These are phyloP conservation scores for Cyamopsis tetragonoloba DNA, from an alignment of 306 rosid species.

Conservation along the genomic window DNA sequence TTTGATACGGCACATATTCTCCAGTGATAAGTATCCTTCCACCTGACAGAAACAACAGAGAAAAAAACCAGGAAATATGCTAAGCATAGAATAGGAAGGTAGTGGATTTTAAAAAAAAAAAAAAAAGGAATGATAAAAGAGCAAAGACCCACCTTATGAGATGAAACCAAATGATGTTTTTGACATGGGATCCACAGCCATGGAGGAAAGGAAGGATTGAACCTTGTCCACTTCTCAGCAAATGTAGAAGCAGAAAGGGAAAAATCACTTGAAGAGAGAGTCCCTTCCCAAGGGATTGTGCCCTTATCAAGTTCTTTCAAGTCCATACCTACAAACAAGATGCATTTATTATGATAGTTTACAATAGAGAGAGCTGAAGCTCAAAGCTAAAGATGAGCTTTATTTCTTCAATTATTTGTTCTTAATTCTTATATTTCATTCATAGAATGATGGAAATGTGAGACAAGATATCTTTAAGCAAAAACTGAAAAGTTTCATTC, in stretches of 20 bases:
- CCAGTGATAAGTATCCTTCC: slow-evolving; percentile 69
- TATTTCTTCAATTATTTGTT: too few relatives aligned
- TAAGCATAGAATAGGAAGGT: not conserved
- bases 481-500: too few relatives aligned
- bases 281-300: slow-evolving; percentile 52
- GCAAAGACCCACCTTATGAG: slow-evolving; percentile 33
- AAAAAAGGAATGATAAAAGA: too few relatives aligned
- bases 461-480: too few relatives aligned
- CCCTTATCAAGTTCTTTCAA: slow-evolving; percentile 13
- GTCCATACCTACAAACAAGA: slow-evolving; percentile 32
- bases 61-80: not conserved
- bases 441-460: too few relatives aligned
- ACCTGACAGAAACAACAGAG: slow-evolving; percentile 17
- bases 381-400: too few relatives aligned
- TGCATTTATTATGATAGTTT: not conserved
- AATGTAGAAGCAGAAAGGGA: slow-evolving; percentile 48
- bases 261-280: slow-evolving; percentile 56
- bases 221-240: slow-evolving; percentile 52
- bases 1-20: slow-evolving; percentile 43
- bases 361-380: too few relatives aligned
- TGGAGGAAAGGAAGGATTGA: slow-evolving; percentile 47
- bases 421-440: too few relatives aligned
- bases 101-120: not conserved
- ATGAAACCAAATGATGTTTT: slow-evolving; percentile 33
- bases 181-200: slow-evolving; percentile 63